Evolutionary conservation across 2,329 filamentous ascomycete species (phyloP), one percentile per base, ranked within the genome.

Genomic region (Aspergillus candidus): DNA sequence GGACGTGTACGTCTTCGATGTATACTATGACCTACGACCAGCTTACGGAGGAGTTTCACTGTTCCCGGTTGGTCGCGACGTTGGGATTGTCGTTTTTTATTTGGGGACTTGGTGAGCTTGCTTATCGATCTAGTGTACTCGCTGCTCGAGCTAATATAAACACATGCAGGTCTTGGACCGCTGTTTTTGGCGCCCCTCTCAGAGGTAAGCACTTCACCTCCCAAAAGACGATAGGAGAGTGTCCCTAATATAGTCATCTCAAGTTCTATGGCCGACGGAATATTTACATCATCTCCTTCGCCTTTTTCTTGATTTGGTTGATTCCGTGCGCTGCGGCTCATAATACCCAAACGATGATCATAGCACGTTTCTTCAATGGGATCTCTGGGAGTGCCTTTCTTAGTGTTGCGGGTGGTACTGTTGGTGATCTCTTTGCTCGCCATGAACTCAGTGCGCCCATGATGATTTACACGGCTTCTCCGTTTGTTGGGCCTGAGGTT

Each of bases 61-160:
- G 78, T 55, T 84, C 85, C 0, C 76, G 79, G 44, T 72, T 87
- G 39, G 76, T 94, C 17, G 87, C 84, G 11, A 88, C 88, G 3
- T 66, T 95, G 8, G 91, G 90, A 0, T 71, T 96, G 40, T 89
- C 86, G 0, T 75, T 85, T 1, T 96, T 90, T 59, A 88, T 95
- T 38, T 75, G 88, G 43, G 90, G 90, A 13, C 79, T 87, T 76
- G 79, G 64, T 68, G 41, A 14, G 63, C 61, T n/a, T 43, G 3
- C 13, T 35, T 15, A n/a, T n/a, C 11, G 11, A 13, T 35, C 18
- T 41, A 7, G 8, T 32, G 3, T 40, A 30, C 27, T 22, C 2
- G 39, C 33, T 15, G 32, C 38, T 15, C n/a, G 29, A 18, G 38
- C 30, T 43, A 34, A 40, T 59, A 14, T 57, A 38, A 12, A 32